A percentile compares a stretch with the other conserved stretches of the same genome.
Evolutionary conservation across 2,329 filamentous ascomycete species (phyloP).

Genomic region (Elsinoe batatas): DNA sequence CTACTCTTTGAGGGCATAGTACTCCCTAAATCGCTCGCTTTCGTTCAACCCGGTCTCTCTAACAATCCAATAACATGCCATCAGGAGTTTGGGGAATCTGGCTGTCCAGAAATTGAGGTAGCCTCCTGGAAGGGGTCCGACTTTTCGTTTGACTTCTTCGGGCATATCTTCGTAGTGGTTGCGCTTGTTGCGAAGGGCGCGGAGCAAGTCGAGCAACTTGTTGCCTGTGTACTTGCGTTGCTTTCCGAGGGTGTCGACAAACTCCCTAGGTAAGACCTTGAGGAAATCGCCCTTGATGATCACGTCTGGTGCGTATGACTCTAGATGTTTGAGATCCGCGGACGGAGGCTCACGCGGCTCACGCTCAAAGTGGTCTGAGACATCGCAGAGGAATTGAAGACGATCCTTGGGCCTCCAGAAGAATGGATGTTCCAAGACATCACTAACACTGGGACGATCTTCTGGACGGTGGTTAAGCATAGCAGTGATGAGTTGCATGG

Average conservation of each 20-base stretch:
- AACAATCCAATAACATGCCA: slow-evolving; percentile 69
- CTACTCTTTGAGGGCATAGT: slow-evolving; percentile 40
- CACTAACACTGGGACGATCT: slow-evolving; percentile 58
- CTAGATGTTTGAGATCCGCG: slow-evolving; percentile 49
- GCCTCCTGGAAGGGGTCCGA: slow-evolving; percentile 61
- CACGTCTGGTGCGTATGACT: slow-evolving; percentile 29
- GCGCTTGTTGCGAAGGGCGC: slow-evolving; percentile 87
- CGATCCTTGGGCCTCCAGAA: slow-evolving; percentile 91
- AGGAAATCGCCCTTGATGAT: slow-evolving; percentile 57
- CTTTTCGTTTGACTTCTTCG: slow-evolving; percentile 60
- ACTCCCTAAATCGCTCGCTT: slow-evolving; percentile 60
- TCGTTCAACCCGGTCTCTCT: slow-evolving; percentile 54
- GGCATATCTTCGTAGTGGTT: slow-evolving; percentile 98
- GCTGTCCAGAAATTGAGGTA: slow-evolving; percentile 78
- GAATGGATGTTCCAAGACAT: slow-evolving; percentile 88
- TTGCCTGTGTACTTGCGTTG: slow-evolving; percentile 89
- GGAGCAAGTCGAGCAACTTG: slow-evolving; percentile 72
- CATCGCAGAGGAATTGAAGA: slow-evolving; percentile 86
- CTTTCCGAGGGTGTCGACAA: slow-evolving; percentile 82
- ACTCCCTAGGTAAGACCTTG: slow-evolving; percentile 61
- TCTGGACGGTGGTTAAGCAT: slow-evolving; percentile 65
- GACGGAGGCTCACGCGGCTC: slow-evolving; percentile 79
- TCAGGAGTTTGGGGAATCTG: slow-evolving; percentile 66
- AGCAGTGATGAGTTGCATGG: slow-evolving; percentile 70
- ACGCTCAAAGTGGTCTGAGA: slow-evolving; percentile 93